Evolutionary conservation across 2,329 filamentous ascomycete species (phyloP).

Genomic region (Neurospora crassa): DNA sequence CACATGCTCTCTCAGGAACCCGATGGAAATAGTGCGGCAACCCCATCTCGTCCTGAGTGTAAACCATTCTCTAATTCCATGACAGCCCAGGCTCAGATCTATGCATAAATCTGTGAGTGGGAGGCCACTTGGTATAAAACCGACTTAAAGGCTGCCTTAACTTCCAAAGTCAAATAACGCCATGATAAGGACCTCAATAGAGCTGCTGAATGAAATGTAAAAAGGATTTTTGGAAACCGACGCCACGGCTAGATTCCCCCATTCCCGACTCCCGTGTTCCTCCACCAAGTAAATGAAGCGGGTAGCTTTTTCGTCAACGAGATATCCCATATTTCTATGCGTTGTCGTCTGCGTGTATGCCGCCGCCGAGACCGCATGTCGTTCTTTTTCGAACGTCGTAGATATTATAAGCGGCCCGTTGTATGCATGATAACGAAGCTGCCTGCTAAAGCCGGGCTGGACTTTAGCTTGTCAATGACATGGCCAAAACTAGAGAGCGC

Average conservation of each 20-base stretch:
- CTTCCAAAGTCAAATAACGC: conserved; percentile 2
- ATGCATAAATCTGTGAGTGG: background rate
- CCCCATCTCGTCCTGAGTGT: background rate
- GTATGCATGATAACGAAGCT: conserved; percentile 9
- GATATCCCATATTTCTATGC: conserved; percentile 4
- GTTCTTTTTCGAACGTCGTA: background rate
- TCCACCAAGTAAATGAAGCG: background rate
- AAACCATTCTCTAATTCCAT: background rate
- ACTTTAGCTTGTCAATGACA: background rate
- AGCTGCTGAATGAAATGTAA: background rate
- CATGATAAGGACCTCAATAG: conserved; percentile 4
- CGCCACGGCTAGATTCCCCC: background rate
- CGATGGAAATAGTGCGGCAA: background rate
- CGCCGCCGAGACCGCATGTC: background rate
- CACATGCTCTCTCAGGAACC: background rate
- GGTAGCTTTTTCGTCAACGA: conserved; percentile 2
- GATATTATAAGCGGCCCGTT: background rate
- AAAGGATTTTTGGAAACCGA: conserved; percentile 1
- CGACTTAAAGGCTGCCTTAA: conserved; percentile 1
- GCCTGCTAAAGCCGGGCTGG: background rate
- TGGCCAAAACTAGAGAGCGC: background rate
- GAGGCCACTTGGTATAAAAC: background rate
- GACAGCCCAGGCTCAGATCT: background rate
- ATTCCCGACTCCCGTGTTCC: background rate
- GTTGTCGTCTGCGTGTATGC: background rate